A percentile compares a stretch with the other conserved stretches of the same genome.
phyloP scores from a whole-genome alignment of 371 early-diverging fungal genomes.

The Lichtheimia ornata region DNA sequence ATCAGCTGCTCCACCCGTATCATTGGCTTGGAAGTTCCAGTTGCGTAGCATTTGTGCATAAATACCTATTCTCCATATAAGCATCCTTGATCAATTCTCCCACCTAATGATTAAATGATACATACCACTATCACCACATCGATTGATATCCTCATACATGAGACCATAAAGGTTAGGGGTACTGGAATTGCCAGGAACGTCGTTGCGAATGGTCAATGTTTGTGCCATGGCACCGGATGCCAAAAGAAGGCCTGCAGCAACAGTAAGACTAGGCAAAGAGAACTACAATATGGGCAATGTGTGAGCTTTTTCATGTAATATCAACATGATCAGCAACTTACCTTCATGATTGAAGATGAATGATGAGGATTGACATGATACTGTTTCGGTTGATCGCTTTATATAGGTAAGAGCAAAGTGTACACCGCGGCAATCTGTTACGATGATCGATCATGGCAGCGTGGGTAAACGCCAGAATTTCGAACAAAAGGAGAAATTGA shows the following conservation, averaged over 20 bases:
- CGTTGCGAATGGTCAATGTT: conserved; percentile 21
- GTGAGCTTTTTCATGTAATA: too few species aligned
- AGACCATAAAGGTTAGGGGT: conserved; percentile 22
- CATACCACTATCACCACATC: conserved; percentile 25
- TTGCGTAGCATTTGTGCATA: conserved; percentile 25
- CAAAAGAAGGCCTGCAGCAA: background rate
- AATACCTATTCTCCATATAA: background rate
- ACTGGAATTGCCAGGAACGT: conserved; percentile 25
- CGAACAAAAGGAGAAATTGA: too few species aligned
- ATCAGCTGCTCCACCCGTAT: conserved; percentile 10
- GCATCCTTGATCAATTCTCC: background rate
- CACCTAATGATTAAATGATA: background rate
- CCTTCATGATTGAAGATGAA: too few species aligned
- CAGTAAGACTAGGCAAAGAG: background rate
- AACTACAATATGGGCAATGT: background rate
- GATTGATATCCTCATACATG: conserved; percentile 32
- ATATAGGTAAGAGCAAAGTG: too few species aligned
- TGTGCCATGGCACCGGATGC: background rate
- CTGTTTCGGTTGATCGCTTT: too few species aligned
- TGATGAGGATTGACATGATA: too few species aligned
- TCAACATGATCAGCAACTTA: too few species aligned
- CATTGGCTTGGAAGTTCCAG: conserved; percentile 22
- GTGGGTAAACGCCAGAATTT: too few species aligned
- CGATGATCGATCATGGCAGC: too few species aligned
- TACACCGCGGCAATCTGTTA: too few species aligned